Conservation (phyloP, 345 rosid genomes). For the Mallotus nudiflorus region DNA sequence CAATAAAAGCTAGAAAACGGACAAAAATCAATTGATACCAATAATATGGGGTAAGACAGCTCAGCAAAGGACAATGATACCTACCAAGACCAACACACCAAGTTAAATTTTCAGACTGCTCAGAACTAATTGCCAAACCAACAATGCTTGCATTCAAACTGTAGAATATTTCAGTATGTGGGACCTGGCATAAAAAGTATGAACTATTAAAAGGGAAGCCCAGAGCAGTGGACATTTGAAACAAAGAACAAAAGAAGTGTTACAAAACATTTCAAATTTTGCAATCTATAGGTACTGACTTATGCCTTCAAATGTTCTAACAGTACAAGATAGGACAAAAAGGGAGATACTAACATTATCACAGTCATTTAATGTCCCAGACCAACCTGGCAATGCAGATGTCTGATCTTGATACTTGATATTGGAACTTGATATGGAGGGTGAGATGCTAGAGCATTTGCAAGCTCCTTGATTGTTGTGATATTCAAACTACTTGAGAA, state of each 20-base stretch:
- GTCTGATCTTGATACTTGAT: conserved; percentile 65
- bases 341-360: neutral
- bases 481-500: conserved; percentile 57
- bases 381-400: conserved; percentile 84
- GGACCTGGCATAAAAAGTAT: conserved; percentile 50
- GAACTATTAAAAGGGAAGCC: conserved; percentile 18
- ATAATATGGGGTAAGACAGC: conserved; percentile 1
- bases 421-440: conserved; percentile 89
- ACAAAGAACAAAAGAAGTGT: neutral
- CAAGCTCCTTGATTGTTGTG: conserved; percentile 74
- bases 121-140: conserved; percentile 77
- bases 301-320: neutral
- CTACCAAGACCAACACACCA: conserved; percentile 87
- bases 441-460: conserved; percentile 76
- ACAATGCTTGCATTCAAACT: conserved; percentile 85
- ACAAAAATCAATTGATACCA: conserved; percentile 4
- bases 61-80: conserved; percentile 18
- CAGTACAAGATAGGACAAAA: neutral
- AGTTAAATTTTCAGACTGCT: conserved; percentile 58
- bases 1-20: neutral
- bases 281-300: conserved; percentile 7
- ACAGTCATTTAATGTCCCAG: conserved; percentile 8
- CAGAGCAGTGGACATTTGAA: neutral
- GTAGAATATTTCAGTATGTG: conserved; percentile 59
- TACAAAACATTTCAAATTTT: neutral